Evolutionary conservation across 2,329 filamentous ascomycete species (phyloP).

Genomic region (Penicillium decumbens): DNA sequence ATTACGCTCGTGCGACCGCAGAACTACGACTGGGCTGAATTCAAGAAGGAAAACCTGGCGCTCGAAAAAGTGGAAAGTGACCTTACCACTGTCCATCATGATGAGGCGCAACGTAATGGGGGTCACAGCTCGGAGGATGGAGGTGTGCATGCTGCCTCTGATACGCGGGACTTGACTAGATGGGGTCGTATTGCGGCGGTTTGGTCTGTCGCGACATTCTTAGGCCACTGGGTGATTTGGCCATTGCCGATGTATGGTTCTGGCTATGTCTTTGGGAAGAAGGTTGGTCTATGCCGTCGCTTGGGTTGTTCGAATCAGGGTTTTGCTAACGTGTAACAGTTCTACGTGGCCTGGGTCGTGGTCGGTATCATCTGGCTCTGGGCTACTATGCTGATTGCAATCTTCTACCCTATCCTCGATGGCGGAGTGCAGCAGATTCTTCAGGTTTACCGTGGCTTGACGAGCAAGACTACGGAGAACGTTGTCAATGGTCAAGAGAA

Average conservation of each 20-base stretch:
- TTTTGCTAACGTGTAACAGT: slow-evolving; percentile 24
- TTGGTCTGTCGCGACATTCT: slow-evolving; percentile 49
- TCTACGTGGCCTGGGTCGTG: slow-evolving; percentile 51
- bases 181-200: slow-evolving; percentile 47
- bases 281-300: slow-evolving; percentile 16
- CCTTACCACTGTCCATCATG: slow-evolving; percentile 17
- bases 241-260: slow-evolving; percentile 54
- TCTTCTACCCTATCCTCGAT: slow-evolving; percentile 50
- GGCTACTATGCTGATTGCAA: slow-evolving; percentile 48
- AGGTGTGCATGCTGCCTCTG: slow-evolving; percentile 16
- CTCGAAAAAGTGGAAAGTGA: slow-evolving; percentile 26
- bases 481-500: background rate
- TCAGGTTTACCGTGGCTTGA: slow-evolving; percentile 17
- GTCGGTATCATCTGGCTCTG: slow-evolving; percentile 53
- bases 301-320: background rate
- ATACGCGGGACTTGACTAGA: slow-evolving; percentile 39
- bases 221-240: slow-evolving; percentile 54
- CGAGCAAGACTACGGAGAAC: background rate
- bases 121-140: slow-evolving; percentile 6
- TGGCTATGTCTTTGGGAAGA: slow-evolving; percentile 47
- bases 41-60: slow-evolving; percentile 31
- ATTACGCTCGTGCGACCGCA: slow-evolving; percentile 47
- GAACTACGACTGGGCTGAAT: slow-evolving; percentile 41
- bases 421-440: slow-evolving; percentile 36
- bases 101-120: background rate